These are phyloP conservation scores for Podosphaera leucotricha DNA, from an alignment of 2,329 filamentous ascomycete species.

Conservation along the genomic window DNA sequence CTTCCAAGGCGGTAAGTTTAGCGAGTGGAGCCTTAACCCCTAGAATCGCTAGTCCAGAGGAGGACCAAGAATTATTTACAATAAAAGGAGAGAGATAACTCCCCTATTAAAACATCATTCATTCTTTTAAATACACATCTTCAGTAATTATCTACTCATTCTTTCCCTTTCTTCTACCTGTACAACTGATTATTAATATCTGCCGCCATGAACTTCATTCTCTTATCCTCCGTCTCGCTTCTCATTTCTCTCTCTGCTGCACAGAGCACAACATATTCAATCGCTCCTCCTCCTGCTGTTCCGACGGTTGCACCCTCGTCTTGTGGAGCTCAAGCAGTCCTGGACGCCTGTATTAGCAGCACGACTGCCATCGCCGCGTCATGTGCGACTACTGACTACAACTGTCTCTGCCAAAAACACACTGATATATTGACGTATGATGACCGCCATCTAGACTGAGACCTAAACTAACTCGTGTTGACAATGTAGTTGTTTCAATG, in stretches of 20 bases:
- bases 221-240: slow-evolving; percentile 9
- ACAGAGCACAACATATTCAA: slow-evolving; percentile 7
- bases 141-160: too few relatives aligned
- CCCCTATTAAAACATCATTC: background rate
- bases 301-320: background rate
- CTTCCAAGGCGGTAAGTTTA: background rate
- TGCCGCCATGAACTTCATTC: slow-evolving; percentile 8
- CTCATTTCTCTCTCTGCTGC: slow-evolving; percentile 13
- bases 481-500: slow-evolving; percentile 31
- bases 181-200: background rate
- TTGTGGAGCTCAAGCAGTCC: slow-evolving; percentile 18
- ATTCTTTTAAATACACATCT: too few relatives aligned
- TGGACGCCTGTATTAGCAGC: slow-evolving; percentile 18
- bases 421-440: slow-evolving; percentile 25
- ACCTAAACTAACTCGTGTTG: background rate
- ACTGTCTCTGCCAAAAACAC: slow-evolving; percentile 32
- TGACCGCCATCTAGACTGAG: background rate
- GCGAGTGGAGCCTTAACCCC: background rate
- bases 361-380: slow-evolving; percentile 16
- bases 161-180: background rate
- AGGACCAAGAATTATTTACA: background rate
- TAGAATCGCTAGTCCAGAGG: background rate
- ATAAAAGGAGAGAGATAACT: background rate
- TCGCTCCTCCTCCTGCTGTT: background rate
- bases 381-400: slow-evolving; percentile 17